phyloP scores from a whole-genome alignment of 305 asterid species.

The Plantago lanceolata region DNA sequence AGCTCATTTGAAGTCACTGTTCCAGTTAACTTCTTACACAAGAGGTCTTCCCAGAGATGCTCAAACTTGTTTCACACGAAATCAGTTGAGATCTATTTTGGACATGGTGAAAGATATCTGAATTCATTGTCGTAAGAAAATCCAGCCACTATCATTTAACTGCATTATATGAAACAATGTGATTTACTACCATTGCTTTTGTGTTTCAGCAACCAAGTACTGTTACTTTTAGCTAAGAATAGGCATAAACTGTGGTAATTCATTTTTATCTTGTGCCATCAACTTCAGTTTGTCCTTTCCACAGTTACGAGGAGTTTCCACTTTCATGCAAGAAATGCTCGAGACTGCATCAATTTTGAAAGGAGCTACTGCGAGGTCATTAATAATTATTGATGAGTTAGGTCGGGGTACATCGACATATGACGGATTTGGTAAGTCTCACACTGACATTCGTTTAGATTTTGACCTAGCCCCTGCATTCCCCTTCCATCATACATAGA shows the following conservation, averaged over 20 bases:
- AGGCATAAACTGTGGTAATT: neutral
- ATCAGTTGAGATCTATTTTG: too few species aligned
- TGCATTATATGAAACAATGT: too few species aligned
- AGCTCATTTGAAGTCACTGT: too few species aligned
- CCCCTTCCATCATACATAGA: constrained; percentile 15
- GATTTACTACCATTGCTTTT: too few species aligned
- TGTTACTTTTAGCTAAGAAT: neutral
- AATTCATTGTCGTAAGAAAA: too few species aligned
- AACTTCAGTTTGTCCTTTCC: constrained; percentile 9
- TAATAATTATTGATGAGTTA: constrained; percentile 88
- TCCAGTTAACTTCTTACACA: too few species aligned
- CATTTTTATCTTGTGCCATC: constrained; percentile 5
- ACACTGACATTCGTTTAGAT: constrained; percentile 14
- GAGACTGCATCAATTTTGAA: constrained; percentile 98
- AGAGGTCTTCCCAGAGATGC: too few species aligned
- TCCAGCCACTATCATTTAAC: too few species aligned
- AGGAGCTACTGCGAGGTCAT: constrained; percentile 86
- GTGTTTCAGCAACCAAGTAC: too few species aligned
- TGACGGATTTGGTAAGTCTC: constrained; percentile 93
- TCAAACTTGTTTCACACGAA: too few species aligned
- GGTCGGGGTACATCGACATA: constrained; percentile 99
- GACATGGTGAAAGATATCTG: too few species aligned
- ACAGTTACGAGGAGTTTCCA: constrained; percentile 95
- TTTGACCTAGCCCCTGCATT: constrained; percentile 9
- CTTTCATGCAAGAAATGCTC: constrained; percentile 99